phyloP scores from a whole-genome alignment of 768 basidiomycete genomes.

The Austroboletus eburneus region DNA sequence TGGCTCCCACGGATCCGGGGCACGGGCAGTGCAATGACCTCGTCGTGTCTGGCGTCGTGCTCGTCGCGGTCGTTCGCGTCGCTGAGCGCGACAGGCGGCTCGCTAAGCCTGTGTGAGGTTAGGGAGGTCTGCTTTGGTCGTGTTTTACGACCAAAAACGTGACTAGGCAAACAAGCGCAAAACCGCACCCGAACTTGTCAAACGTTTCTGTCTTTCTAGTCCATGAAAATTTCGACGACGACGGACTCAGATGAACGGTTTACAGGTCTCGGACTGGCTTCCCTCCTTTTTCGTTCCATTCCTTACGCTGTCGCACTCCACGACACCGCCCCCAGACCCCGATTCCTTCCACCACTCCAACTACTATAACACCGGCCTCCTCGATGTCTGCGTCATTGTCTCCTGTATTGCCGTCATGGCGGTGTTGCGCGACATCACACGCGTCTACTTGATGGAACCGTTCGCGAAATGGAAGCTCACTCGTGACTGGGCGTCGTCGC shows the following conservation, averaged over 20 bases:
- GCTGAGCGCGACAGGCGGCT: background rate
- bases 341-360: constrained; percentile 70
- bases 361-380: constrained; percentile 70
- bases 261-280: constrained; percentile 39
- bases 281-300: constrained; percentile 60
- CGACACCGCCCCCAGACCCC: constrained; percentile 46
- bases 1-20: constrained; percentile 18
- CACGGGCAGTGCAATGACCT: background rate
- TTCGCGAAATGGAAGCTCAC: constrained; percentile 75
- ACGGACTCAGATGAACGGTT: constrained; percentile 35
- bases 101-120: constrained; percentile 6
- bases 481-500: constrained; percentile 40
- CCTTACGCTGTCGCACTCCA: constrained; percentile 69
- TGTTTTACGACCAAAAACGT: constrained; percentile 30
- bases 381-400: constrained; percentile 76
- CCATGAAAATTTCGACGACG: constrained; percentile 36
- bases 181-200: constrained; percentile 14
- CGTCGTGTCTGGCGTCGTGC: constrained; percentile 4
- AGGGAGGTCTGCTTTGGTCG: constrained; percentile 15
- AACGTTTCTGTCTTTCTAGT: constrained; percentile 16
- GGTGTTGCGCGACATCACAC: constrained; percentile 72
- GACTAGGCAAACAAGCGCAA: constrained; percentile 31
- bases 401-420: constrained; percentile 86
- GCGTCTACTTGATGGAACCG: constrained; percentile 73
- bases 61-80: constrained; percentile 4